Base-by-base conservation (phyloP, 768 basidiomycete species). In the Leccinum subgranulosum region DNA sequence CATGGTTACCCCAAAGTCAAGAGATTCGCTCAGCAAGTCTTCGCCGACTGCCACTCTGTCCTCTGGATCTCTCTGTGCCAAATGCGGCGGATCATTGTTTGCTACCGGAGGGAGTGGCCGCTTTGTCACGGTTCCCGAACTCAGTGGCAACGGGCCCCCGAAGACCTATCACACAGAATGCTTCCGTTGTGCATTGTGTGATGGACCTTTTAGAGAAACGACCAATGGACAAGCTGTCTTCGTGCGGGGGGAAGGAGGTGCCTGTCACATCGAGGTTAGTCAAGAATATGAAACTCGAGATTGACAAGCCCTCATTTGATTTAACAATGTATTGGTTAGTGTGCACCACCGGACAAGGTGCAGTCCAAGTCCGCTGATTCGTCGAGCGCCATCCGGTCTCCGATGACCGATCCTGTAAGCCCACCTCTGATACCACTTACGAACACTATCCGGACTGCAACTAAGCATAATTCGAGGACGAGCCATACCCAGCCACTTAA, bases 151-250 rank as follows among this genome's bases (percentile, higher is more conserved):
- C 55, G 76, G 75, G 17, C 72, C 75, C 23, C 79, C 84, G n/a
- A 79, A 80, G 68, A 78, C 79, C 21, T 93, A 88, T 64, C 91
- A 94, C 62, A 77, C 81, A 3, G 80, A 84, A 45, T 94, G 91
- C 68, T 92, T 94, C 71, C 83, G 79, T 53, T 94, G 91, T 64
- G 75, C 70, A 21, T 74, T 87, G 21, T 94, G 91, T 63, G 75
- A 82, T 46, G 79, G 81, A 17, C 66, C 77, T 9, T 90, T 94
- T 63, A 81, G 80, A 59, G 87, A 88, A 66, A 75, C 74, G 34
- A 73, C 74, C 50, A 80, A 77, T 21, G 87, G 88, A 1, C 82
- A 85, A 60, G 84, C 88, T 9, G 75, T 84, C n/a, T 93, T 90
- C 71, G 84, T 90, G 21, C 80, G 84, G 54, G 81, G 81, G 14